Evolutionary conservation across 2,329 filamentous ascomycete genomes (phyloP).

Genomic region (Coniochaeta prunicola): DNA sequence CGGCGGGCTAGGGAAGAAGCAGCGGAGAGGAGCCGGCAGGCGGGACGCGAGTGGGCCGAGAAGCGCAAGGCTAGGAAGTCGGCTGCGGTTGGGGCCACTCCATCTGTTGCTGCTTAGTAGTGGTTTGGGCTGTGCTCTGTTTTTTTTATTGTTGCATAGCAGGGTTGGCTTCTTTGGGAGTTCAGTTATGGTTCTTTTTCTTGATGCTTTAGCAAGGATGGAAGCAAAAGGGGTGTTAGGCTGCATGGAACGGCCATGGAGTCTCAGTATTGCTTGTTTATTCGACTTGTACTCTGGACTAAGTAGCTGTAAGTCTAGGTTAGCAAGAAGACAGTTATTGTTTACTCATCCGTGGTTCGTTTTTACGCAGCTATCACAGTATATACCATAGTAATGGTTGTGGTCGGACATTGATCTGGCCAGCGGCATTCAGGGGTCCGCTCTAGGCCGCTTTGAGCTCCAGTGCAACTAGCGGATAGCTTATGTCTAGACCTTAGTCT

Average conservation of each 20-base stretch:
- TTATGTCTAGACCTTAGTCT: too few species aligned
- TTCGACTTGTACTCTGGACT: neutral
- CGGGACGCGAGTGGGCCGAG: slow-evolving; percentile 56
- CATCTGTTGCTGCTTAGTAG: neutral
- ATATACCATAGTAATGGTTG: too few species aligned
- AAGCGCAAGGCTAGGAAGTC: slow-evolving; percentile 40
- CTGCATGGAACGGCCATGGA: neutral
- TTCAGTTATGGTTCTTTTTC: neutral
- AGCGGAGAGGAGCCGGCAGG: slow-evolving; percentile 51
- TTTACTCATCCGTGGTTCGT: neutral
- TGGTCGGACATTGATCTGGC: neutral
- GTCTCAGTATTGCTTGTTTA: neutral
- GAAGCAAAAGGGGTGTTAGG: neutral
- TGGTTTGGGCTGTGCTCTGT: too few species aligned
- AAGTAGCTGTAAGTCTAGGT: neutral
- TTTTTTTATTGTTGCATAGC: neutral
- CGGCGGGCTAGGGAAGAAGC: slow-evolving; percentile 46
- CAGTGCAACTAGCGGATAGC: neutral
- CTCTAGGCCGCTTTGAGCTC: neutral
- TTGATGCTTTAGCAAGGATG: neutral
- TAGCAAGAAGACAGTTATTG: neutral
- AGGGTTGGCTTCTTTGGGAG: neutral
- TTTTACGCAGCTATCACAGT: neutral
- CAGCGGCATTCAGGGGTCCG: neutral
- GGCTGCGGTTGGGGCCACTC: slow-evolving; percentile 5